Evolutionary conservation across 2,329 filamentous ascomycete genomes (phyloP).

Genomic region (Aspergillus sp.): DNA sequence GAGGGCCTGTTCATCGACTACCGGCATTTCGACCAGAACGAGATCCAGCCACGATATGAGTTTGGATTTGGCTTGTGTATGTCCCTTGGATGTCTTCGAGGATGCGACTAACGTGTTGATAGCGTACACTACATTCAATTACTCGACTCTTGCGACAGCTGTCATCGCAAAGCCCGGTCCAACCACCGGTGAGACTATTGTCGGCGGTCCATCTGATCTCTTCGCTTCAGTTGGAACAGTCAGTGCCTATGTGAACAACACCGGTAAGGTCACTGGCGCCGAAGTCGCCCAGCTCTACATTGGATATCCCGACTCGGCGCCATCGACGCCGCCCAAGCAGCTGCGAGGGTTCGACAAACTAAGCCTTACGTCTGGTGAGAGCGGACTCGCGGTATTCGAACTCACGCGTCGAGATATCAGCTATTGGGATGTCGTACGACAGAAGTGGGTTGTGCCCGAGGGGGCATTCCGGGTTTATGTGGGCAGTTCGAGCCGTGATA

Average conservation of each 20-base stretch:
- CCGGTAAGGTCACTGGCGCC: constrained; percentile 48
- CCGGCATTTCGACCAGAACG: constrained; percentile 48
- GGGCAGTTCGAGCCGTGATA: constrained; percentile 26
- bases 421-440: constrained; percentile 35
- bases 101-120: too few species aligned
- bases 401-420: constrained; percentile 42
- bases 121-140: constrained; percentile 27
- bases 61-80: constrained; percentile 35
- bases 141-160: constrained; percentile 13
- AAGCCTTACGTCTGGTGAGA: constrained; percentile 43
- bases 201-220: constrained; percentile 57
- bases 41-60: constrained; percentile 35
- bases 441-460: constrained; percentile 34
- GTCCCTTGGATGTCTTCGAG: not conserved
- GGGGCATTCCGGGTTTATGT: constrained; percentile 25
- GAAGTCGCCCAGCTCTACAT: constrained; percentile 59
- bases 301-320: constrained; percentile 37
- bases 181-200: constrained; percentile 2
- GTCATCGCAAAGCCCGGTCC: not conserved
- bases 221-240: constrained; percentile 54
- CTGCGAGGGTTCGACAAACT: constrained; percentile 57
- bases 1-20: constrained; percentile 57
- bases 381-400: constrained; percentile 43
- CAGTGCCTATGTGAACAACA: constrained; percentile 52
- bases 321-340: constrained; percentile 33